Evolutionary conservation across 331 rosid species (phyloP), one percentile per base, ranked within the genome.

Genomic region (Malus hybrid): DNA sequence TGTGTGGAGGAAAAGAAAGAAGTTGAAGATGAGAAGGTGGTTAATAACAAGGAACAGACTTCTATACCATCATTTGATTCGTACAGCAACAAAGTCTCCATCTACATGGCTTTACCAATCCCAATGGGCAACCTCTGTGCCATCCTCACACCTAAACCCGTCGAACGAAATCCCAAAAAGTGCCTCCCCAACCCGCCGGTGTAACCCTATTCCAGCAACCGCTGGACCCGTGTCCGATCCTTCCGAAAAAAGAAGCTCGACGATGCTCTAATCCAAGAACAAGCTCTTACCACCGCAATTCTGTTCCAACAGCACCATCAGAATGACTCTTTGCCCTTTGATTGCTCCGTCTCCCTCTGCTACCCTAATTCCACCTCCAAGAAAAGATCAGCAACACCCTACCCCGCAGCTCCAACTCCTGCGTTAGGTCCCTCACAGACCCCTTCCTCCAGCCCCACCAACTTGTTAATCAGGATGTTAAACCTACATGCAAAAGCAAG

Each of bases 381-480:
- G 81, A 93, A 81, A 83, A 76, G 70, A n/a, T n/a, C 44, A 60
- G 18, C 78, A 73, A 86, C 77, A 26, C 75, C 11, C 77, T 94
- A 79, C 93, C 99, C 0, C 76, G 99, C 44, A 92, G 97, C 82
- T 91, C 97, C 0, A 94, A 97, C 66, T 83, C 97, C 4, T 89
- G 99, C 6, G 84, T 97, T 4, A 86, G 99, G 67, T 90, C 97
- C 1, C 89, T 92, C 44, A 79, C 97, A 50, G 99, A 94, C 60
- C 96, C 99, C 75, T 80, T 94, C 68, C 91, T 94, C 4, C 97
- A 87, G 67, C 97, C 99, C 33, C 97, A 94, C 30, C 99, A 92
- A 77, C 97, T 94, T 44, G 86, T 86, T 75, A 85, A 84, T 72
- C 91, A 89, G 99, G 97, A 24, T 24, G 24, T 24, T 24, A 24